Base-by-base conservation (phyloP, 331 rosid species). In the Erythrophleum ivorense region DNA sequence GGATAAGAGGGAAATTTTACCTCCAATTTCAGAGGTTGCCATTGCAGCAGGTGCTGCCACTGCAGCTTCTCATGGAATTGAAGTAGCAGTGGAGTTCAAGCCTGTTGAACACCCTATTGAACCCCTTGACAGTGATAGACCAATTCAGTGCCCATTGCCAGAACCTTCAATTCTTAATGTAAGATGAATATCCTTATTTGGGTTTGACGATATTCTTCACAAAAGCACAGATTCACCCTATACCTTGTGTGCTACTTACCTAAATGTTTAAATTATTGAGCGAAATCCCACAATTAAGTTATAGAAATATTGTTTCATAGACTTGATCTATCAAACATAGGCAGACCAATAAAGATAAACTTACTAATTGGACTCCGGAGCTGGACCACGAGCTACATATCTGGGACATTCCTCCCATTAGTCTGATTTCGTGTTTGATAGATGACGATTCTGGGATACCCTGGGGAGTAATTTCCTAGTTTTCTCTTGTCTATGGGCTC, bases 111-210 rank as follows among this genome's bases (percentile, higher is more conserved):
- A 95, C 71, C 99, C 99, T 1, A 43, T 66, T 43, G 98, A 95
- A 82, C 98, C 97, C 14, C 93, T 87, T 21, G 97, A 93, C 79
- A 89, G 75, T 73, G 98, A 95, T 75, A 72, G 89, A 64, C 98
- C 99, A 4, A 88, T 95, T 83, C 98, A 87, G 77, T 93, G 98
- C 85, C 99, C 98, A 0, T 78, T 91, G 64, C 98, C 97, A 1
- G 98, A 95, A 81, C 98, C 98, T 33, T 95, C 98, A 54, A 93
- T 95, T 83, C 97, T 93, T 19, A 92, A 95, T 80, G 99, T 93
- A 89, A 93, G 97, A 79, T 41, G 0, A 50, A 52, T 14, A 78
- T 76, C 53, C 73, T 62, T 31, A 21, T 62, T 62, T 31, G 40
- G 31, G 31, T 5, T 60, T 14, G 10, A 4, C 18, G 29, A 11